Evolutionary conservation across 352 stramenopile species (phyloP).

Genomic region (Pythium vanterpoolii): DNA sequence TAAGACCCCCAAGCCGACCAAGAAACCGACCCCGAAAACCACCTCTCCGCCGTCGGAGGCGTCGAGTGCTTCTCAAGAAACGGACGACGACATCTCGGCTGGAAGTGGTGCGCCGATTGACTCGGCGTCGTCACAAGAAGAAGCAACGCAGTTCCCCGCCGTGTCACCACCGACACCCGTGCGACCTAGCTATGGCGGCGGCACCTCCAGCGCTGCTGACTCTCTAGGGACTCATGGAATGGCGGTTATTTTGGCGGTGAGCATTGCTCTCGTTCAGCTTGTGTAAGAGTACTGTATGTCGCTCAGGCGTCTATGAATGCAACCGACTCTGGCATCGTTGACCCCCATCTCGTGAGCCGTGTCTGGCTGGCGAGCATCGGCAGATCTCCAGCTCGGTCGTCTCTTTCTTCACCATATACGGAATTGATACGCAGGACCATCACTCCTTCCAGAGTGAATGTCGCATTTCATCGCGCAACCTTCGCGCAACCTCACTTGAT

Average conservation of each 20-base stretch:
- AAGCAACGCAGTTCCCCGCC: neutral
- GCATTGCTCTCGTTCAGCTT: neutral
- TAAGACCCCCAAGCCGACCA: neutral
- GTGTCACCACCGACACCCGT: neutral
- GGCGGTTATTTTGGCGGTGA: neutral
- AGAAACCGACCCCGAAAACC: neutral
- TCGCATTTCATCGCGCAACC: slow-evolving; percentile 8
- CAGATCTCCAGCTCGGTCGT: too few relatives aligned
- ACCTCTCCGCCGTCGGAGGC: neutral
- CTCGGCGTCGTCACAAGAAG: neutral
- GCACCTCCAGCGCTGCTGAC: neutral
- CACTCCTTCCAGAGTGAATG: slow-evolving; percentile 1
- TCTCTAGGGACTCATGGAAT: neutral
- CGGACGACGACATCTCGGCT: neutral
- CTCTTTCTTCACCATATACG: too few relatives aligned
- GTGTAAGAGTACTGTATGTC: too few relatives aligned
- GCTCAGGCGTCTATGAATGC: too few relatives aligned
- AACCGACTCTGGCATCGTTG: too few relatives aligned
- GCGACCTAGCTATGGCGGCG: neutral
- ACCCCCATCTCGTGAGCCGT: too few relatives aligned
- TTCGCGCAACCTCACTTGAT: slow-evolving; percentile 19
- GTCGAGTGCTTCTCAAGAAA: neutral
- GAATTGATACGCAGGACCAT: neutral
- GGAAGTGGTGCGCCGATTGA: neutral
- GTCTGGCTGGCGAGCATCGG: too few relatives aligned